Evolutionary conservation across 2,329 filamentous ascomycete genomes (phyloP), one percentile per base, ranked within the genome.

Genomic region (Graphilbum fragrans): DNA sequence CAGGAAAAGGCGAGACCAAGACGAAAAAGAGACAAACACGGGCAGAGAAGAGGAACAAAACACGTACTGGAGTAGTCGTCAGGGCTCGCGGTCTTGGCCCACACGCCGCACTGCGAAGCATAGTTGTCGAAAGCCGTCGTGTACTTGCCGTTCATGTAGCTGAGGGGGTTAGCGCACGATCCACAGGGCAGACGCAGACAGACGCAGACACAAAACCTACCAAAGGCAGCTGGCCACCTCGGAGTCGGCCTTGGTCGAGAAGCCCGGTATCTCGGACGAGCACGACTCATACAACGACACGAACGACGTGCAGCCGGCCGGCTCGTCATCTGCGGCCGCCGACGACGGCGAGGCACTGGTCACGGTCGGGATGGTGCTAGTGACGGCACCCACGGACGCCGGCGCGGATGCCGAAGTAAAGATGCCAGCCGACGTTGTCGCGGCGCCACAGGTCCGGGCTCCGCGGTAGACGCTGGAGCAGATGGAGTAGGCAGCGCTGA

Each of bases 81-180:
- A 0, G 51, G 45, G 9, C 25, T 37, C 9, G 37, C 48, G 5
- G 49, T 55, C 38, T 40, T 38, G n/a, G 47, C 46, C 32, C 38
- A 56, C 2, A 39, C 27, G 17, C 38, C 48, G 25, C 55, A 56
- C 9, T 36, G 17, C 14, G 42, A 45, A 7, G 51, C 48, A 29
- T 48, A 53, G 41, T 49, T 44, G 37, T 57, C 49, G 12, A 56
- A 45, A 1, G 37, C 38, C 2, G 53, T 56, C 31, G 51, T 51
- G 38, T 44, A 49, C 6, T 22, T 33, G 4, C 42, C 44, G 12
- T 36, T 27, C 18, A 48, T 42, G 39, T 48, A 49, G 45, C 50
- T 52, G n/a, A 9, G 4, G 12, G 29, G 11, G 7, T 11, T 6
- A 29, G 21, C n/a, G 12, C 19, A 19, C n/a, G 7, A 29, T 25